These are phyloP conservation scores for Marsdenia floribunda DNA, from an alignment of 257 asterid species.

Conservation along the genomic window DNA sequence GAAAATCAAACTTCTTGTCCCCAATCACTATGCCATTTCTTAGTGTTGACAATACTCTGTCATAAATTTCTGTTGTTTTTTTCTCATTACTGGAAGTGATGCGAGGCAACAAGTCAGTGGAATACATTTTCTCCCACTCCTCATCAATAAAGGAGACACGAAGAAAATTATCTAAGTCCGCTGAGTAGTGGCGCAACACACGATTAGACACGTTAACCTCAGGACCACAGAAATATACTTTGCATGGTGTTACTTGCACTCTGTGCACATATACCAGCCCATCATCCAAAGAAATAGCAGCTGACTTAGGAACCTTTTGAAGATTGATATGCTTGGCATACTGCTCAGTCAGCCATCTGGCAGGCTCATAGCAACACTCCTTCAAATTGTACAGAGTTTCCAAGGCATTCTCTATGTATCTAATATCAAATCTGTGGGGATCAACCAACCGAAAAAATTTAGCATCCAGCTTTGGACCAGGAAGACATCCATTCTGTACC, in stretches of 20 bases:
- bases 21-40: slow-evolving; percentile 73
- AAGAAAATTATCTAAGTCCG: slow-evolving; percentile 59
- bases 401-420: slow-evolving; percentile 59
- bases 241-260: slow-evolving; percentile 83
- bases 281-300: slow-evolving; percentile 52
- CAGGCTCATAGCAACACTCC: slow-evolving; percentile 89
- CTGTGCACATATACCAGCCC: slow-evolving; percentile 77
- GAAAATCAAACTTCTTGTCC: slow-evolving; percentile 65
- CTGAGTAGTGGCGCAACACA: slow-evolving; percentile 53
- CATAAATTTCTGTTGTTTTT: slow-evolving; percentile 48
- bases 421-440: slow-evolving; percentile 32
- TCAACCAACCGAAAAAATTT: slow-evolving; percentile 45
- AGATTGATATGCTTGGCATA: slow-evolving; percentile 32
- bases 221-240: slow-evolving; percentile 77
- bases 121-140: slow-evolving; percentile 70
- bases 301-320: slow-evolving; percentile 48
- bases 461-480: slow-evolving; percentile 57
- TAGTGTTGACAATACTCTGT: slow-evolving; percentile 55
- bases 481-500: slow-evolving; percentile 80
- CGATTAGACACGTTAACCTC: slow-evolving; percentile 81
- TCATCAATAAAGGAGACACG: slow-evolving; percentile 92
- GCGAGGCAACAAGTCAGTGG: slow-evolving; percentile 52
- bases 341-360: slow-evolving; percentile 55
- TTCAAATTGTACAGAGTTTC: slow-evolving; percentile 47
- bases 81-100: slow-evolving; percentile 25